A percentile compares a stretch with the other conserved stretches of the same genome.
phyloP scores from a whole-genome alignment of 257 asterid genomes.

The Solanum commersonii region DNA sequence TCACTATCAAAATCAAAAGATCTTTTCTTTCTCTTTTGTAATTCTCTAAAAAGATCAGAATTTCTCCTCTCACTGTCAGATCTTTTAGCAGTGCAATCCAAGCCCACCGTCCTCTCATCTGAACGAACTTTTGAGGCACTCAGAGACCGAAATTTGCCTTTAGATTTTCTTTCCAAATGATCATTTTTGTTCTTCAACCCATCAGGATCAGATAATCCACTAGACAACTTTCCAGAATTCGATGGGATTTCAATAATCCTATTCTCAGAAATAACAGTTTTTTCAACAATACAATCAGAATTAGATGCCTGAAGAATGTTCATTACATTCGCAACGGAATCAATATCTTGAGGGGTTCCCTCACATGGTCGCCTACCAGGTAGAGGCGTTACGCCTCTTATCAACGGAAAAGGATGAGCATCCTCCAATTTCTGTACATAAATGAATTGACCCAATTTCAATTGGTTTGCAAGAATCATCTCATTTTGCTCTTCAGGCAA shows the following conservation, averaged over 20 bases:
- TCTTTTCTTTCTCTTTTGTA: slow-evolving; percentile 6
- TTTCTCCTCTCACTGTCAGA: background rate
- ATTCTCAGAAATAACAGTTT: slow-evolving; percentile 53
- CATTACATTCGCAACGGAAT: slow-evolving; percentile 10
- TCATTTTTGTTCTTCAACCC: slow-evolving; percentile 7
- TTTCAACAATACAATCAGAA: slow-evolving; percentile 37
- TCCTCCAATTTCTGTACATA: slow-evolving; percentile 39
- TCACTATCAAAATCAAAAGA: slow-evolving; percentile 37
- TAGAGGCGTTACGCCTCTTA: slow-evolving; percentile 41
- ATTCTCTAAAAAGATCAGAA: background rate
- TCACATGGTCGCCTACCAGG: slow-evolving; percentile 53
- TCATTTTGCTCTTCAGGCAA: slow-evolving; percentile 52
- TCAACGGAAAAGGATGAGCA: slow-evolving; percentile 51
- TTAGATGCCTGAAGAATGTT: slow-evolving; percentile 19
- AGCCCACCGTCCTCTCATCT: background rate
- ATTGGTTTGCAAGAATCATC: slow-evolving; percentile 51
- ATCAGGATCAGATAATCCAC: slow-evolving; percentile 23
- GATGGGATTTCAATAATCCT: slow-evolving; percentile 10
- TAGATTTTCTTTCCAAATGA: slow-evolving; percentile 4
- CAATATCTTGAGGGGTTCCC: slow-evolving; percentile 32
- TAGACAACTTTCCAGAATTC: slow-evolving; percentile 5
- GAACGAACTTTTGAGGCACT: slow-evolving; percentile 26
- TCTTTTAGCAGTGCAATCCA: background rate
- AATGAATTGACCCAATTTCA: slow-evolving; percentile 56
- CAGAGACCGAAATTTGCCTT: slow-evolving; percentile 17